Conservation (phyloP, 495 filamentous ascomycete genomes). For the Aspergillus biplanus region DNA sequence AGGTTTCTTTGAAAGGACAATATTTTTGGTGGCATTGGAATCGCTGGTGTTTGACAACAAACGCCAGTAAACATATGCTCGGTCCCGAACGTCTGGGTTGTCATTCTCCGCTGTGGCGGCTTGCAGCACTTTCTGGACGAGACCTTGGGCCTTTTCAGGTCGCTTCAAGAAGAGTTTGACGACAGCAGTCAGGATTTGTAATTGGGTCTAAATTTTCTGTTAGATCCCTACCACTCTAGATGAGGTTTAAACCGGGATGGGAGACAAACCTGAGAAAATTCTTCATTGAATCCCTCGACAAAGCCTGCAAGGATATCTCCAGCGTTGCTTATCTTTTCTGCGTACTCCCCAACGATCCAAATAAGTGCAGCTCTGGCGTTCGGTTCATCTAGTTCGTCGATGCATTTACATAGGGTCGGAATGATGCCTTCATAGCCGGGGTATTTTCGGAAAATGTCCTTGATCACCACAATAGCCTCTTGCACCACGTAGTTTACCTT, state of each 20-base stretch:
- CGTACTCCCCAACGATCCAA: slow-evolving; percentile 99
- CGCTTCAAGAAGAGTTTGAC: slow-evolving; percentile 98
- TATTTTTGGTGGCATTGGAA: slow-evolving; percentile 80
- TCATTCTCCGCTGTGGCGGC: slow-evolving; percentile 91
- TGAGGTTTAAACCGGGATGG: background rate
- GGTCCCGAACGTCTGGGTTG: slow-evolving; percentile 94
- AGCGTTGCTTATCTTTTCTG: slow-evolving; percentile 97
- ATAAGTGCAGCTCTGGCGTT: slow-evolving; percentile 90
- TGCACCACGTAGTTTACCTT: slow-evolving; percentile 99
- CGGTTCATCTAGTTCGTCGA: slow-evolving; percentile 95
- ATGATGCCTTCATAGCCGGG: slow-evolving; percentile 98
- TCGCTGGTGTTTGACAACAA: slow-evolving; percentile 84
- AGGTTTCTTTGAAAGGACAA: slow-evolving; percentile 92
- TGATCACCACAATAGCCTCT: slow-evolving; percentile 96
- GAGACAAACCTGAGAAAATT: slow-evolving; percentile 75
- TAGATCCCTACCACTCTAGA: background rate
- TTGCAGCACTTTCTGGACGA: slow-evolving; percentile 93
- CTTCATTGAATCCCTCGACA: slow-evolving; percentile 89
- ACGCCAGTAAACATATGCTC: slow-evolving; percentile 98
- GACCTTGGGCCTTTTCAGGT: slow-evolving; percentile 86
- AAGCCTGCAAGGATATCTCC: slow-evolving; percentile 86
- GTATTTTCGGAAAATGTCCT: slow-evolving; percentile 97
- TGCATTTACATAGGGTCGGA: slow-evolving; percentile 92
- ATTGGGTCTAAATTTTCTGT: slow-evolving; percentile 66
- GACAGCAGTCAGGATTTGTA: slow-evolving; percentile 94